Conservation (phyloP, 1,284 basidiomycete species). For the Fomitiporia mediterranea region DNA sequence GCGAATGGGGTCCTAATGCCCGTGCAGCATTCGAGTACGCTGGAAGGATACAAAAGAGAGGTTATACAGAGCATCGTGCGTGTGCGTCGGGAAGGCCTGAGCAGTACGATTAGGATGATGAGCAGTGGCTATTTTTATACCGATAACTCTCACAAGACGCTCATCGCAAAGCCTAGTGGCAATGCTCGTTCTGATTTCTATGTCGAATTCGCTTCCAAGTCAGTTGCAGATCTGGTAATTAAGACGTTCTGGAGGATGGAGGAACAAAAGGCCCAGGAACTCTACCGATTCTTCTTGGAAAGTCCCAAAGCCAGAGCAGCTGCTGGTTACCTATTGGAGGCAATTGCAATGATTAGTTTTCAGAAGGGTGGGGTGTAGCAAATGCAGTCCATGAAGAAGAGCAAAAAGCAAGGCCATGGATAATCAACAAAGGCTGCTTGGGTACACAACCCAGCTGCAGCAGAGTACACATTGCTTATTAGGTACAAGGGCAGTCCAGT, state of each 20-base stretch:
- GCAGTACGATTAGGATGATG: neutral
- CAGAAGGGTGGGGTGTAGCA: neutral
- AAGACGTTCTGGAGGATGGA: neutral
- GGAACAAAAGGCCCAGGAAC: neutral
- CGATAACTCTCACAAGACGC: neutral
- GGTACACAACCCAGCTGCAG: neutral
- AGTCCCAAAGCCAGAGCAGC: constrained; percentile 2
- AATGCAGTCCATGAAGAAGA: neutral
- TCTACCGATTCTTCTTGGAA: neutral
- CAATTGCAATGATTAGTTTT: neutral
- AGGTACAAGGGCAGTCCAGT: neutral
- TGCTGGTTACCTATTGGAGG: constrained; percentile 1
- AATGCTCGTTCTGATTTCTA: neutral
- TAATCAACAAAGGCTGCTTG: neutral
- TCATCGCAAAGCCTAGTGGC: neutral
- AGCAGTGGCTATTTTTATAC: neutral
- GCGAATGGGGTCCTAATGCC: neutral
- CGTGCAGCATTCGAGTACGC: neutral
- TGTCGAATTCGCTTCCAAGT: neutral
- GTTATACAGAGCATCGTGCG: neutral
- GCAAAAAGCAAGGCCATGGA: neutral
- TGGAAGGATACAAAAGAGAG: neutral
- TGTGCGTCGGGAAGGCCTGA: neutral
- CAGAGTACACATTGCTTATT: neutral
- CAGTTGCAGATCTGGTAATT: neutral